Base-by-base conservation (phyloP, 164 flowering plant genomes). In the Dillenia suffruticosa region DNA sequence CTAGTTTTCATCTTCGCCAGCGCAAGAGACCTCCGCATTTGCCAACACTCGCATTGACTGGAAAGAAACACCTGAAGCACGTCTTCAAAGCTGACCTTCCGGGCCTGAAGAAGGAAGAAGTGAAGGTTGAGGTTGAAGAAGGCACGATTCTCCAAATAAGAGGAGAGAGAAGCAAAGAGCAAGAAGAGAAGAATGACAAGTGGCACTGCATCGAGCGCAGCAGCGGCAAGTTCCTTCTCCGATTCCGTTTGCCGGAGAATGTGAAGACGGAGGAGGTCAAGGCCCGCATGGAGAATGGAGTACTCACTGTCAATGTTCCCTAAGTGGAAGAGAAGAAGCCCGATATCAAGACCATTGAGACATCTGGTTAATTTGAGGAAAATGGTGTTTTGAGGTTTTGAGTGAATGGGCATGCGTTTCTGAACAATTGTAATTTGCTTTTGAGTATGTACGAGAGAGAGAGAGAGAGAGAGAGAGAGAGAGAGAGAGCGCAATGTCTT, bases 171-270 rank as follows among this genome's bases (percentile, higher is more conserved):
- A 15, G 55, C 55, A 52, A 15, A 52, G 55, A 52, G n/a, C 6
- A 40, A 44, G 67, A 68, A 47, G 71, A 68, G 57, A 63, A 68
- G 66, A 63, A 56, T 44, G 71, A 62, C 32, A 62, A 12, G 57
- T 69, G 67, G 68, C 68, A 69, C 55, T 19, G 68, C 14, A 49
- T 56, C 11, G 63, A 69, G 63, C 57, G 72, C 51, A 68, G 67
- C 63, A 14, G 17, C 32, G 72, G 72, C 10, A 51, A 43, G 62
- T 68, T 68, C 59, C 32, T 58, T 43, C 57, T 63, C 46, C 44
- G 66, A 1, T 68, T 68, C 43, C 56, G 71, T 57, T 55, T 68
- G 57, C 71, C 66, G 57, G 71, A 68, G 58, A 62, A 68, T 62
- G 71, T 57, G 4, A 62, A 62, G 52, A n/a, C 46, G 22, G 22